Percentiles rank a stretch among this genome's conserved stretches.
Conservation (phyloP, 805 yeast genomes). For the Monosporozyma servazzii region DNA sequence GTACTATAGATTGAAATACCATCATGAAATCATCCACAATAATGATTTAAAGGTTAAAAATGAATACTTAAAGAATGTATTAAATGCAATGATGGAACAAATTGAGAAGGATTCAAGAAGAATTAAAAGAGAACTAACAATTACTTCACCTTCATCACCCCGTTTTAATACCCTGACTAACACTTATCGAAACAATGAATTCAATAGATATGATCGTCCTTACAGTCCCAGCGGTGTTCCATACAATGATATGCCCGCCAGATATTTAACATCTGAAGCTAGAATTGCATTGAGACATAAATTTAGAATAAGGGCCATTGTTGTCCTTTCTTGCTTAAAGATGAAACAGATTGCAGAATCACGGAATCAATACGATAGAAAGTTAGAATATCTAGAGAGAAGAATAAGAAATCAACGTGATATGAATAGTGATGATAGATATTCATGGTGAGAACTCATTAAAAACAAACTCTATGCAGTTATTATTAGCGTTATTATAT, state of each 20-base stretch:
- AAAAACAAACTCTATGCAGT: background rate
- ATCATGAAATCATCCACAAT: constrained; percentile 25
- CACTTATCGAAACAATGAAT: background rate
- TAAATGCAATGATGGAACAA: constrained; percentile 25
- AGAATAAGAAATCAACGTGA: constrained; percentile 12
- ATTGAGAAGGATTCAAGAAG: constrained; percentile 23
- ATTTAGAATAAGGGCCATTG: background rate
- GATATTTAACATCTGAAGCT: background rate
- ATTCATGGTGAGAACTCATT: background rate
- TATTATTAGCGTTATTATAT: background rate
- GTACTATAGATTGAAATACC: constrained; percentile 25
- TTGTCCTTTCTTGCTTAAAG: constrained; percentile 19
- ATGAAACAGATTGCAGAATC: constrained; percentile 19
- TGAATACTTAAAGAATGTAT: constrained; percentile 25
- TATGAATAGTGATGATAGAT: background rate
- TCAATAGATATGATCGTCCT: background rate
- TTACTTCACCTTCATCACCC: background rate
- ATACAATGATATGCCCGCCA: background rate
- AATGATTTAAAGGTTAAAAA: constrained; percentile 27
- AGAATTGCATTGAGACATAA: constrained; percentile 1
- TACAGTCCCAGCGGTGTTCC: background rate
- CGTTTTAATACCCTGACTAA: background rate
- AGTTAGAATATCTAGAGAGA: constrained; percentile 20
- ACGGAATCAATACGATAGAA: constrained; percentile 21
- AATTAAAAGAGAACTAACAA: constrained; percentile 16